Base-by-base conservation (phyloP, 176 grass and related monocot genomes). In the Avena eriantha region DNA sequence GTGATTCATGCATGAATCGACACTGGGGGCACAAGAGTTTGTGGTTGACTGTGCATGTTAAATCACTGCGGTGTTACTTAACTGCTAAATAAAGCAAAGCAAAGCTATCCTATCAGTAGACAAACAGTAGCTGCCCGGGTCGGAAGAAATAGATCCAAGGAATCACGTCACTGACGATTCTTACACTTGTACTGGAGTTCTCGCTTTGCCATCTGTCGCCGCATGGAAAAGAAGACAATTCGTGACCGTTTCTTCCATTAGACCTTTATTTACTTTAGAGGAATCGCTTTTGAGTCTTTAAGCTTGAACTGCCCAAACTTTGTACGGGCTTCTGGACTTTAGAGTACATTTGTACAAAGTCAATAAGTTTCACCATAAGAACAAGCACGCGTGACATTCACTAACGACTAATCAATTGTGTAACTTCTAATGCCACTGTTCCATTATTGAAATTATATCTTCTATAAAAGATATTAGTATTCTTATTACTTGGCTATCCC, bases 101-200 rank as follows among this genome's bases (percentile, higher is more conserved):
- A 54, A 10, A 15, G 13, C 83, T 53, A 79, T 63, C 54, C 65
- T 43, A 60, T 13, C 51, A 0, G 80, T 47, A 47, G 10, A 47
- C 6, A 74, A 50, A 73, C 45, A 10, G 43, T 63, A 61, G 12
- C 45, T 47, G 10, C 45, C 45, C 8, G 9, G 45, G 45, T 47
- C 10, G 10, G 10, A 47, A 47, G 50, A 46, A 15, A 47, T n/a
- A 7, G 5, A 8, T 72, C 13, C 26, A 26, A 69, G n/a, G 61
- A 75, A 86, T 77, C 83, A 82, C 59, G 19, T 46, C 60, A 13
- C 35, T 26, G n/a, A 49, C 63, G 61, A 18, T 21, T 72, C 35
- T 16, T 54, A 24, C 55, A 48, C 0, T 8, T 46, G 64, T 34
- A 45, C 45, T 10, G 7, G 39, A 72, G 26, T 86, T 77, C 51